Percentiles rank a stretch among this genome's conserved stretches.
Conservation (phyloP, 805 yeast species). For the Candida chilensis region DNA sequence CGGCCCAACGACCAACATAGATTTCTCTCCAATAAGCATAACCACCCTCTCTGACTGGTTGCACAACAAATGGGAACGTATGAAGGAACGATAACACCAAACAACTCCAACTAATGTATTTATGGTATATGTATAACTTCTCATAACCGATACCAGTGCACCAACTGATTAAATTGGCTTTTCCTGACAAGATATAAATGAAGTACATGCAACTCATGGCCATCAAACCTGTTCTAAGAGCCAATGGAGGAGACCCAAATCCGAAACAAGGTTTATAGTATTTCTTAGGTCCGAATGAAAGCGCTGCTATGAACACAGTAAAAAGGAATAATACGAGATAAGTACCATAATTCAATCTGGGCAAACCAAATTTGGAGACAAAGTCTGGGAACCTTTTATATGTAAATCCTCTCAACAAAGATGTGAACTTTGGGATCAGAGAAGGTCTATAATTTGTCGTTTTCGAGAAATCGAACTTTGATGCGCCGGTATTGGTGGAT, state of each 20-base stretch:
- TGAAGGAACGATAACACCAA: constrained; percentile 38
- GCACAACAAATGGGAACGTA: constrained; percentile 38
- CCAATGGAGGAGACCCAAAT: constrained; percentile 53
- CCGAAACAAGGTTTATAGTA: constrained; percentile 44
- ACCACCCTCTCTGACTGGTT: constrained; percentile 41
- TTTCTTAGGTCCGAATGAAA: constrained; percentile 33
- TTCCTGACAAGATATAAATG: constrained; percentile 40
- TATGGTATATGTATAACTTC: constrained; percentile 42
- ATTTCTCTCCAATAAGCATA: constrained; percentile 7
- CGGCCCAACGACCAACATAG: constrained; percentile 11
- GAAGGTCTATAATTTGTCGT: constrained; percentile 1
- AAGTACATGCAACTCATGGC: constrained; percentile 42
- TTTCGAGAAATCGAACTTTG: background rate
- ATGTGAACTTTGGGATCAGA: constrained; percentile 10
- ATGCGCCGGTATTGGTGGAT: background rate
- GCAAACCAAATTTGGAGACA: constrained; percentile 22
- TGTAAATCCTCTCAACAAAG: constrained; percentile 16
- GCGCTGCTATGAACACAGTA: constrained; percentile 20
- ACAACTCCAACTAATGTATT: constrained; percentile 32
- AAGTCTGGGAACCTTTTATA: constrained; percentile 20
- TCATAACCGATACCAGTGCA: constrained; percentile 49
- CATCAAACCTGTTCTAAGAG: constrained; percentile 43
- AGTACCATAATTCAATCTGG: constrained; percentile 25
- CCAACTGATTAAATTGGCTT: constrained; percentile 36
- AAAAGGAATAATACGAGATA: constrained; percentile 18